Conservation (phyloP, 768 basidiomycete species). For the Suillus discolor region DNA sequence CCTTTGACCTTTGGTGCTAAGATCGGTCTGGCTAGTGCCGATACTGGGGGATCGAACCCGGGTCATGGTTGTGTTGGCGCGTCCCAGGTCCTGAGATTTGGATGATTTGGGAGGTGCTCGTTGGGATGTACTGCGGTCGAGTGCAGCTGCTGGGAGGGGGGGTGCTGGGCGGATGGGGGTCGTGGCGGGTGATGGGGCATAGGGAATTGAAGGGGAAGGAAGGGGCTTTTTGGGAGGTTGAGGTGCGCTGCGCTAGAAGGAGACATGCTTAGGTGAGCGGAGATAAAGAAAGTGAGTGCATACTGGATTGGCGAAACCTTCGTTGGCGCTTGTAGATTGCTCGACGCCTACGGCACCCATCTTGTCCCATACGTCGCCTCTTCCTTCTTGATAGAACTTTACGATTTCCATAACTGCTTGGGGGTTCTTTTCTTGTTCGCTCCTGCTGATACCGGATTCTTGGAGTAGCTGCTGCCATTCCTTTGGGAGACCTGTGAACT, state of each 20-base stretch:
- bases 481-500: slow-evolving; percentile 96
- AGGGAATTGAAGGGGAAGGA: slow-evolving; percentile 33
- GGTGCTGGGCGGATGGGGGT: slow-evolving; percentile 70
- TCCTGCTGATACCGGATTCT: slow-evolving; percentile 92
- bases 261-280: slow-evolving; percentile 11
- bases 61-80: slow-evolving; percentile 60
- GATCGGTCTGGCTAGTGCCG: slow-evolving; percentile 47
- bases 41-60: slow-evolving; percentile 45
- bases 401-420: slow-evolving; percentile 99
- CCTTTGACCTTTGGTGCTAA: slow-evolving; percentile 46
- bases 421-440: slow-evolving; percentile 96
- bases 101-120: slow-evolving; percentile 61
- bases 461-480: slow-evolving; percentile 98
- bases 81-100: slow-evolving; percentile 50
- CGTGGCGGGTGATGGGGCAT: slow-evolving; percentile 48
- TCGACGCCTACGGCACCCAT: slow-evolving; percentile 56
- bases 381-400: slow-evolving; percentile 94
- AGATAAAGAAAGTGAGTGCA: slow-evolving; percentile 23
- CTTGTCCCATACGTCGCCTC: slow-evolving; percentile 85
- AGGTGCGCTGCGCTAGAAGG: slow-evolving; percentile 39
- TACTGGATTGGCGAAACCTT: slow-evolving; percentile 59
- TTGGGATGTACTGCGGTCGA: slow-evolving; percentile 89
- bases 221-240: slow-evolving; percentile 45
- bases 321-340: slow-evolving; percentile 41
- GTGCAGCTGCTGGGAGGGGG: slow-evolving; percentile 64